Base-by-base conservation (phyloP, 495 filamentous ascomycete species). In the Baudoinia panamericana region DNA sequence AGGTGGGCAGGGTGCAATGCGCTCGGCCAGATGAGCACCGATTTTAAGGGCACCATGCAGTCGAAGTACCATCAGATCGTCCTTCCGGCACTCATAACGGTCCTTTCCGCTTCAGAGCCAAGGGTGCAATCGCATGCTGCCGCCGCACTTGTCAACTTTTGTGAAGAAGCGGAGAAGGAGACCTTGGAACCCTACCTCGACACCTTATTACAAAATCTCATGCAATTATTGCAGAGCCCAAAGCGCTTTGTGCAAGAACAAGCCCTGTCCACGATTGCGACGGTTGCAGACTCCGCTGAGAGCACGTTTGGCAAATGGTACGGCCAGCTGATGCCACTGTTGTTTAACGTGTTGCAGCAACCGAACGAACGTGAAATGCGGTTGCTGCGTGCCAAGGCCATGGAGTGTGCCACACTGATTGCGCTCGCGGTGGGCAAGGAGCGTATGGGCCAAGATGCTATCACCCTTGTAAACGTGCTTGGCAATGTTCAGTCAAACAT, bases 1-100 rank as follows among this genome's bases (percentile, higher is more conserved):
- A 80, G 90, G 40, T 99, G 92, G 76, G 92, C 92, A 22, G 92
- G 87, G 25, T 99, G 92, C 65, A 96, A 99, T 57, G 92, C 92
- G n/a, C 67, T 99, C 18, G 92, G 92, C 11, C 92, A 99, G 59
- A 99, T 99, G 92, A 96, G 92, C 61, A 99, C 92, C 8, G 92
- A 99, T 60, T 99, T 99, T 58, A 90, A 92, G 22, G 88, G 86
- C 1, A 93, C 82, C 10, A 96, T 99, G 92, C 92, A 99, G 59
- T 80, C 87, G 51, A 88, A 94, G 52, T 93, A 88, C 60, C 87
- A 92, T 53, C 70, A 78, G 31, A 66, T 76, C 27, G 84, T 95
- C 1, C 67, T 99, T 32, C 80, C 74, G 39, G 83, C 83, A 47
- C 93, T 99, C 32, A 85, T 96, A 41, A 87, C 87, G 4, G 92